Conservation (phyloP, 75 land plant species). For the Gnetum montanum region DNA sequence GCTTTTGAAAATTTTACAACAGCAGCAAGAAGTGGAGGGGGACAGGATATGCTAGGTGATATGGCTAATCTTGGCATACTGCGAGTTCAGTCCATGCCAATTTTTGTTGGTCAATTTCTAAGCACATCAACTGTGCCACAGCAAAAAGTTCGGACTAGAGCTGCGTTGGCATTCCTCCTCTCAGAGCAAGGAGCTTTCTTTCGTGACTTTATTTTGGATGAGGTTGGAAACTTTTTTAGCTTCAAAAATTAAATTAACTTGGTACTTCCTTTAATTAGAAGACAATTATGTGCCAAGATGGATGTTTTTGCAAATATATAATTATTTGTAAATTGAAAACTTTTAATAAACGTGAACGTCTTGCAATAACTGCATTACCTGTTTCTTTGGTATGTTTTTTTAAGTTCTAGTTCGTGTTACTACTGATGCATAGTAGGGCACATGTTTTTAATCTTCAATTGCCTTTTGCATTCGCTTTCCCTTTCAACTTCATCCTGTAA, state of each 20-base stretch:
- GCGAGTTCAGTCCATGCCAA: constrained; percentile 17
- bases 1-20: constrained; percentile 87
- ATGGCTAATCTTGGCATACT: constrained; percentile 84
- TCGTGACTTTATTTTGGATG: constrained; percentile 94
- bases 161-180: constrained; percentile 74
- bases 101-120: constrained; percentile 13
- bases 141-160: constrained; percentile 58
- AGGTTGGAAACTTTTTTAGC: constrained; percentile 67
- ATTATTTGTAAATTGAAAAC: too few relatives aligned
- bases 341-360: too few relatives aligned
- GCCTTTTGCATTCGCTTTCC: too few relatives aligned
- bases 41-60: constrained; percentile 63
- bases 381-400: too few relatives aligned
- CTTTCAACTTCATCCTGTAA: too few relatives aligned
- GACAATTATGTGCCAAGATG: background rate
- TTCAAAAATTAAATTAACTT: background rate
- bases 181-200: constrained; percentile 95
- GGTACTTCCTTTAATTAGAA: background rate
- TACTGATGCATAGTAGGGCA: too few relatives aligned
- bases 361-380: too few relatives aligned
- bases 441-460: too few relatives aligned
- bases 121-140: constrained; percentile 11
- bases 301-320: background rate
- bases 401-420: too few relatives aligned
- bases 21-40: constrained; percentile 99